phyloP scores from a whole-genome alignment of 192 early-diverging fungal genomes.

The Entomortierella chlamydospora region DNA sequence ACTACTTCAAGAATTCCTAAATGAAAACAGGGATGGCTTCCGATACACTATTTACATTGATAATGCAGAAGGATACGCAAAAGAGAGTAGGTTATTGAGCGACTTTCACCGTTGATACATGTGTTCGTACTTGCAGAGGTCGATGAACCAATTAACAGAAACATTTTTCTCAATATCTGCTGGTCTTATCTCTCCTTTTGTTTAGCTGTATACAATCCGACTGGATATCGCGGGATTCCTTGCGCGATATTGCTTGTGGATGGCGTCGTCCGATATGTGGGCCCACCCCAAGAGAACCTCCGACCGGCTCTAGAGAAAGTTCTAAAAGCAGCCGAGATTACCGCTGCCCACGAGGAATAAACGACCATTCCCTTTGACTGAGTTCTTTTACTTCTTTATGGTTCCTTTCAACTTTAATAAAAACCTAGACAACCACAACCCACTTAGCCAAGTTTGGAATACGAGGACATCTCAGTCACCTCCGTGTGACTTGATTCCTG shows the following conservation, averaged over 20 bases:
- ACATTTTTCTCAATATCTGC: not conserved
- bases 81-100: constrained; percentile 31
- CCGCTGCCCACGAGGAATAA: constrained; percentile 19
- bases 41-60: constrained; percentile 44
- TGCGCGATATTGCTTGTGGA: constrained; percentile 36
- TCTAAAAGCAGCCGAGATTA: not conserved
- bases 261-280: constrained; percentile 35
- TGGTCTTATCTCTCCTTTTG: not conserved
- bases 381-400: too few relatives aligned
- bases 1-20: constrained; percentile 16
- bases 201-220: constrained; percentile 42
- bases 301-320: constrained; percentile 17
- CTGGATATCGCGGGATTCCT: constrained; percentile 44
- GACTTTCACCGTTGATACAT: not conserved
- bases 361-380: too few relatives aligned
- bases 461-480: too few relatives aligned
- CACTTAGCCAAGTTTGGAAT: too few relatives aligned
- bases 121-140: not conserved
- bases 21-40: constrained; percentile 24
- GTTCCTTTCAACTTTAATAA: too few relatives aligned
- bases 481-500: too few relatives aligned
- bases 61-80: constrained; percentile 39
- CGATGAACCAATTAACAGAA: not conserved
- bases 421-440: too few relatives aligned
- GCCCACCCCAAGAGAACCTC: constrained; percentile 35